phyloP scores from a whole-genome alignment of 352 stramenopile species.

The Pythium insidiosum region DNA sequence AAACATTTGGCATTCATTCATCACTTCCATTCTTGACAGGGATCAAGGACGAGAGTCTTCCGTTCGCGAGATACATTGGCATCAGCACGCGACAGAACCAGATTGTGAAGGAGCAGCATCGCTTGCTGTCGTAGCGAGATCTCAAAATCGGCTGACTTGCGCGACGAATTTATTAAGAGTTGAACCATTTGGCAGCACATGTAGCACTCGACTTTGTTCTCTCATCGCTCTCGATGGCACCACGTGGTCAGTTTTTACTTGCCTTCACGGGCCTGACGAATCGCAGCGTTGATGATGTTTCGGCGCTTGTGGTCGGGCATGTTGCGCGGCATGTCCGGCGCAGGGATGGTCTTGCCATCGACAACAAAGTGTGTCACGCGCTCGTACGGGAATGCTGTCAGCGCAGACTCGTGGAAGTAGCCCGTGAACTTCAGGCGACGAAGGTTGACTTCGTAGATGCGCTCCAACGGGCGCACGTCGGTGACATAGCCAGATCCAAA shows the following conservation, averaged over 20 bases:
- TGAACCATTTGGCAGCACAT: no score
- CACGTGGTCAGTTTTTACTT: conserved; percentile 5
- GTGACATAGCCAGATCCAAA: conserved; percentile 79
- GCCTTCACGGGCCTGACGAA: conserved; percentile 44
- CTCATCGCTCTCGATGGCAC: no score
- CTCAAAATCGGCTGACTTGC: no score
- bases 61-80: conserved; percentile 64
- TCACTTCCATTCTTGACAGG: no score
- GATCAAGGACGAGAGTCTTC: conserved; percentile 51
- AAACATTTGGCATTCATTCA: no score
- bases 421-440: conserved; percentile 62
- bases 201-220: no score
- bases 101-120: conserved; percentile 72
- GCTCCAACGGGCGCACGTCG: conserved; percentile 40
- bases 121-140: conserved; percentile 38
- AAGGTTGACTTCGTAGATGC: conserved; percentile 75
- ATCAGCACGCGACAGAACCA: conserved; percentile 64
- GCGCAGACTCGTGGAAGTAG: conserved; percentile 63
- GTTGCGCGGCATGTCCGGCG: conserved; percentile 59
- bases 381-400: conserved; percentile 74
- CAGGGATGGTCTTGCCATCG: conserved; percentile 56
- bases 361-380: conserved; percentile 83
- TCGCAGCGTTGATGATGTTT: conserved; percentile 58
- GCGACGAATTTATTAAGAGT: no score
- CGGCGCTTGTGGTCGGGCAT: conserved; percentile 58